Evolutionary conservation across 768 basidiomycete species (phyloP), one percentile per base, ranked within the genome.

Genomic region (Brasilioporus rufonigricans): DNA sequence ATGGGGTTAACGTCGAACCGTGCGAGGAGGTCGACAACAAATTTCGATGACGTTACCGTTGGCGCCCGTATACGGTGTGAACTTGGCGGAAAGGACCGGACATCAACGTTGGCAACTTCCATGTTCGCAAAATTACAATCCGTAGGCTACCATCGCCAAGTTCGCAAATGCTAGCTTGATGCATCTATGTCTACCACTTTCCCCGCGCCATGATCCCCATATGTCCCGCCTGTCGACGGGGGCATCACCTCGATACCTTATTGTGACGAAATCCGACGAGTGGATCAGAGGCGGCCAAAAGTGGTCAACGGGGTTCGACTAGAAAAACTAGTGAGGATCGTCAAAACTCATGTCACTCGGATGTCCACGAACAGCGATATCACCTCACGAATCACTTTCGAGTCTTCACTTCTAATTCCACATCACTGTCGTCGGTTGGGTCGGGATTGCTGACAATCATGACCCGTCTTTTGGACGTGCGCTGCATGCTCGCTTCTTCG

Each of bases 361-460:
- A 50, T 32, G 54, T 21, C 13, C 45, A 53, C 23, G 36, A 47
- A 44, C 50, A 52, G 21, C 16, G 39, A 21, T 33, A 26, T 54
- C 39, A 33, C 24, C 38, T 61, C 50, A 33, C 32, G n/a, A 23
- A 18, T 51, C 35, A 58, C 52, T 47, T 64, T 40, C 54, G 48
- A 50, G 26, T 16, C 48, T 43, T 51, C 50, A 61, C 26, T 0
- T 68, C 65, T 12, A 57, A 46, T 46, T 67, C 67, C 31, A 36
- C 59, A n/a, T 65, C 68, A 54, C 67, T 65, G 24, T 70, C 68
- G 26, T 66, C 66, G 9, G 53, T 26, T 23, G 65, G 68, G 50
- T 69, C 67, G 1, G 67, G 67, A 44, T 69, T 69, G 24, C 46
- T 70, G 33, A 69, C 53, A 40, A 69, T 31, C 67, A 69, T 70